These are phyloP conservation scores for Mikania micrantha DNA, from an alignment of 129 eudicot genomes.

Conservation along the genomic window DNA sequence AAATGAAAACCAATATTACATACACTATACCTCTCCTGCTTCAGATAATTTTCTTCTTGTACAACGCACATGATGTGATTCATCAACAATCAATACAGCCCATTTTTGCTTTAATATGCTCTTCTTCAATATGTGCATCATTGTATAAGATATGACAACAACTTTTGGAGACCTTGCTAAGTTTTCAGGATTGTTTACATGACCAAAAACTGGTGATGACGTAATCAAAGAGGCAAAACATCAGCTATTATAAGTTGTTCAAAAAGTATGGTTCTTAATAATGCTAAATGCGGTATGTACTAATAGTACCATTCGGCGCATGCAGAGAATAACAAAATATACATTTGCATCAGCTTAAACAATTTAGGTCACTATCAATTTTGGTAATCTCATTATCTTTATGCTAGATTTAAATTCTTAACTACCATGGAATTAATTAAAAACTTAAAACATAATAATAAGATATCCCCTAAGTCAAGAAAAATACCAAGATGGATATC, in stretches of 20 bases:
- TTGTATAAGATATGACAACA: constrained; percentile 81
- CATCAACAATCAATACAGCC: constrained; percentile 90
- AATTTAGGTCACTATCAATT: constrained; percentile 12
- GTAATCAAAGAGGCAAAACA: constrained; percentile 12
- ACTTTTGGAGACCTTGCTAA: constrained; percentile 66
- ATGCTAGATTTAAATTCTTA: neutral
- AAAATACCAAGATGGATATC: constrained; percentile 87
- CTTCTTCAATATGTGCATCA: constrained; percentile 69
- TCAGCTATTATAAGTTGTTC: constrained; percentile 12
- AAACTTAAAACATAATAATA: neutral
- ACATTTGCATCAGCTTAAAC: neutral
- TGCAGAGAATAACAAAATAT: neutral
- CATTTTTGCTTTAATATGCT: constrained; percentile 63
- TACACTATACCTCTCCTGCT: constrained; percentile 68
- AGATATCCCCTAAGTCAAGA: neutral
- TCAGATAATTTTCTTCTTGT: constrained; percentile 53
- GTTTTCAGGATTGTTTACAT: constrained; percentile 65
- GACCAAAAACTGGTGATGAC: constrained; percentile 71
- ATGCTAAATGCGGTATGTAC: neutral
- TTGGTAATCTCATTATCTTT: neutral
- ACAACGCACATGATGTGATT: constrained; percentile 94
- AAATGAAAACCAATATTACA: neutral
- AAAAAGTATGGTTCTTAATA: neutral
- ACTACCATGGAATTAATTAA: neutral
- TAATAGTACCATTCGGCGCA: neutral